These are phyloP conservation scores for Botryotinia narcissicola DNA, from an alignment of 2,329 filamentous ascomycete species.

Conservation along the genomic window DNA sequence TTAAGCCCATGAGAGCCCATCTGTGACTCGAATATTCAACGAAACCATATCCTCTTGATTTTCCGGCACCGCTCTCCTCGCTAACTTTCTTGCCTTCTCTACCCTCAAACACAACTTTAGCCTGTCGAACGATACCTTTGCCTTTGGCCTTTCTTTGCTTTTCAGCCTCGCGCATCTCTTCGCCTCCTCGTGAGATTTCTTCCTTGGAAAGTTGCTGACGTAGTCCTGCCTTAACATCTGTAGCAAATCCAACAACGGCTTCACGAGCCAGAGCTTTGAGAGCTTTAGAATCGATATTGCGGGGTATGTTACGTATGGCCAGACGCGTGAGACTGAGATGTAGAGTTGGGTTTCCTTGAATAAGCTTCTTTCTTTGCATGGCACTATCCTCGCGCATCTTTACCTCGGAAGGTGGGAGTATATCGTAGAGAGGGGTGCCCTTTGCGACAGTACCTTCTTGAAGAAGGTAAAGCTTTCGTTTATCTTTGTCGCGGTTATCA, in stretches of 20 bases:
- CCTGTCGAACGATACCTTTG: slow-evolving; percentile 85
- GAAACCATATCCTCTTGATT: slow-evolving; percentile 93
- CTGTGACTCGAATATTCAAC: slow-evolving; percentile 94
- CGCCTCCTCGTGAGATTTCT: slow-evolving; percentile 75
- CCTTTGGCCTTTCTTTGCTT: slow-evolving; percentile 74
- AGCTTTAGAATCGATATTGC: slow-evolving; percentile 77
- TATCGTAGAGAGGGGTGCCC: slow-evolving; percentile 73
- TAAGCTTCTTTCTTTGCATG: slow-evolving; percentile 83
- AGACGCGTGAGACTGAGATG: slow-evolving; percentile 88
- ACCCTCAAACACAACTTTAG: slow-evolving; percentile 92
- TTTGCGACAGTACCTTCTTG: slow-evolving; percentile 78
- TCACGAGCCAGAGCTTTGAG: slow-evolving; percentile 87
- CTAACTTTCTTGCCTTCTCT: slow-evolving; percentile 78
- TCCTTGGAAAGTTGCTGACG: slow-evolving; percentile 84
- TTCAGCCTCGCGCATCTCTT: slow-evolving; percentile 79
- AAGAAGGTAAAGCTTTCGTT: slow-evolving; percentile 83
- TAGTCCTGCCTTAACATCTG: slow-evolving; percentile 75
- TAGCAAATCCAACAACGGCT: slow-evolving; percentile 92
- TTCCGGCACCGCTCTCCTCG: slow-evolving; percentile 73
- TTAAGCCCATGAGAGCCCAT: slow-evolving; percentile 88
- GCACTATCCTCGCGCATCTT: slow-evolving; percentile 85
- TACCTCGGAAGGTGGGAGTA: slow-evolving; percentile 74
- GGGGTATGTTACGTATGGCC: slow-evolving; percentile 86
- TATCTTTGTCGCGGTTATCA: slow-evolving; percentile 75
- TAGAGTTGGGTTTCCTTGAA: slow-evolving; percentile 85